Evolutionary conservation across 768 basidiomycete genomes (phyloP), one percentile per base, ranked within the genome.

Genomic region (Kwoniella mangroviensis): DNA sequence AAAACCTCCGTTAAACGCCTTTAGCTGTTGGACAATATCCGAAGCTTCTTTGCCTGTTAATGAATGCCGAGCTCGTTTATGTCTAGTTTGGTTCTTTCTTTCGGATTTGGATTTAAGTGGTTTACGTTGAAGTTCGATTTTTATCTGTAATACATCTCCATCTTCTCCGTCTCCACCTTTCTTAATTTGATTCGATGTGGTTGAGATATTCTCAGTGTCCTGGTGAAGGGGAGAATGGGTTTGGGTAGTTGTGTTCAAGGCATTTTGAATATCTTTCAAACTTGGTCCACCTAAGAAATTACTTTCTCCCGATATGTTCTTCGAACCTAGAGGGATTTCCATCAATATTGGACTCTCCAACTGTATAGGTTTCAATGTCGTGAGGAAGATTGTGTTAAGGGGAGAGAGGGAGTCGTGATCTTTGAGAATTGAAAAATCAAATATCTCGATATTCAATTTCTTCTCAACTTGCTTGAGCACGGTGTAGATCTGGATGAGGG

Each of bases 381-480:
- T 72, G 6, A 79, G 24, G 56, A 61, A 62, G 21, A 79, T 71
- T 1, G 56, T 57, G 17, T 49, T 21, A 1, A 24, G 13, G 19
- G 57, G 49, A 24, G 60, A 58, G 12, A 68, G 24, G 3, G 68
- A 56, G 57, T 73, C 74, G 12, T 54, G 60, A 63, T 75, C 67
- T 52, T 67, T 63, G 4, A 53, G 63, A 11, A 77, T 60, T 15
- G 67, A 24, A 11, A 80, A 63, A 40, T 69, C 41, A 17, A 76
- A 42, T n/a, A 76, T 43, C 4, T 67, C 45, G 7, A 67, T 62
- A 24, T 71, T 72, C 2, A 78, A 24, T 52, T 72, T 70, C 13
- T 61, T 40, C 60, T 81, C 79, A 10, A 79, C 68, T 1, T 72
- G 72, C 67, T 64, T 66, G n/a, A 79, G 61, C 21, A 80, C 72